Evolutionary conservation across 805 yeast species (phyloP), one percentile per base, ranked within the genome.

Genomic region (Candida lessepsii): DNA sequence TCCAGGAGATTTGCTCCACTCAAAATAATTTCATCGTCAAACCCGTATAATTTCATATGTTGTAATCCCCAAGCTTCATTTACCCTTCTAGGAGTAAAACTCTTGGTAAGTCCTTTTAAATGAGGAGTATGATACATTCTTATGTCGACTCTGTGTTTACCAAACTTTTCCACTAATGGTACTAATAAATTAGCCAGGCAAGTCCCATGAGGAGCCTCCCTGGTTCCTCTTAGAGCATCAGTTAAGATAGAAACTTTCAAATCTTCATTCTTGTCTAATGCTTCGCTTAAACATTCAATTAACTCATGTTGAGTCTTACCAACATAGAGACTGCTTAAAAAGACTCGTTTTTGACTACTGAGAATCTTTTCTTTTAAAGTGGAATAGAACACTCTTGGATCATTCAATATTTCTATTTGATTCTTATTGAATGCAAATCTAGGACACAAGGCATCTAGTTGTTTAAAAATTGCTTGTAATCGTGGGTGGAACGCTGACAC

Each of bases 41-140:
- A 81, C 1, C 99, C 99, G 59, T 93, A 93, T 20, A 93, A 74
- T 59, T 93, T 93, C 98, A 93, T 93, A 57, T 93, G 99, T 60
- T 93, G 99, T 37, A 93, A 72, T 0, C 99, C 99, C 65, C 75
- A 77, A 3, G 95, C 90, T 64, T 93, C 99, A 60, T 90, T 89
- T 47, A 91, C 71, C 47, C 99, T 73, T 44, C 76, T 82, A 0
- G 99, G 99, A 2, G 88, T 71, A 31, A 85, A 33, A 7, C 63
- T 49, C 54, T 81, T 80, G 41, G 77, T 74, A 44, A 86, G 54
- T 0, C 95, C 95, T 28, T 74, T 66, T 49, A 86, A 71, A 47
- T 83, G 82, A 0, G 99, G 99, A 0, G 99, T 91, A 52, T 85
- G 95, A 61, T 86, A 93, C 71, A 90, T 74, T 50, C 96, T 67